Base-by-base conservation (phyloP, 179 eudicot genomes). In the Carnegiea gigantea region DNA sequence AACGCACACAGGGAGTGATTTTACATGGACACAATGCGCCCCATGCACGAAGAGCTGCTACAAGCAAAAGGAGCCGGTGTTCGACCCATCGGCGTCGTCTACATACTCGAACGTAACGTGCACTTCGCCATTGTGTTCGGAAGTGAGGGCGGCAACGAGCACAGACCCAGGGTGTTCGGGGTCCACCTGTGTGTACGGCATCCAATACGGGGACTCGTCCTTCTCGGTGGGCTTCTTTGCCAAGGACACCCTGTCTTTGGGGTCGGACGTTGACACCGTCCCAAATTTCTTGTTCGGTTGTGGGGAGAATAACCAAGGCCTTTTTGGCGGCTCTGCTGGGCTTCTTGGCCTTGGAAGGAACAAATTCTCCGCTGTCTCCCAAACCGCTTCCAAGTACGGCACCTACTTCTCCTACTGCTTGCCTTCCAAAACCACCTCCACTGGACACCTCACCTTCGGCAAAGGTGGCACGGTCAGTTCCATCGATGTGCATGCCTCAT, bases 221-320 rank as follows among this genome's bases (percentile, higher is more conserved):
- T 90, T 87, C 85, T 90, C 98, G 0, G 82, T 90, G 0, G 98
- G 98, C 12, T 90, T 73, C 87, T 87, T 93, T 21, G 90, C 89
- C 9, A 85, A 77, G 70, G 98, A 93, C 44, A 91, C 83, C 1
- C 80, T 94, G 0, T 86, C 88, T 9, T 48, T 94, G 8, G 53
- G 91, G 0, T 18, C 84, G 4, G 17, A 78, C 36, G 36, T 33
- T 1, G 90, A 91, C 1, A 79, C 81, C 7, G 30, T 91, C 40
- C 88, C 88, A 7, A 24, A 82, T 20, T 90, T 91, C 80, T 71
- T 77, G n/a, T 95, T 91, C 57, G 98, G 98, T 0, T 95, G 98
- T 64, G 98, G 98, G n/a, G 89, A 95, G 57, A 85, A 93, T 80
- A 95, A 95, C 82, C 93, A 86, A 36, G 98, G 98, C 5, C 89